Conservation (phyloP, 176 grass and related monocot genomes). For the Ensete ventricosum region DNA sequence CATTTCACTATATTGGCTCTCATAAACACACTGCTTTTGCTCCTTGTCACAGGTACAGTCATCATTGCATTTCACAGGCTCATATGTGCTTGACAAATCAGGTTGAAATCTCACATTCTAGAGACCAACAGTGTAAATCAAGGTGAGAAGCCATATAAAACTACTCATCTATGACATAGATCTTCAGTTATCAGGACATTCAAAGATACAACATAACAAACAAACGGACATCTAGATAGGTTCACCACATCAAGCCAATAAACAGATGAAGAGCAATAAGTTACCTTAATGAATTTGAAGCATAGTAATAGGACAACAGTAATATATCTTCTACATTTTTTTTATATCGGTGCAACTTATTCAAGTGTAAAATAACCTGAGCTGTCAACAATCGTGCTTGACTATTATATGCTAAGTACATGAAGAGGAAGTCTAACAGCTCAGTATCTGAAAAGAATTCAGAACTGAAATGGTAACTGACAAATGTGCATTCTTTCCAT, state of each 20-base stretch:
- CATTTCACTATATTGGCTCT: slow-evolving; percentile 18
- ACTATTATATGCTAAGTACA: neutral
- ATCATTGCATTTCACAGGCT: slow-evolving; percentile 78
- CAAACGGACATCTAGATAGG: neutral
- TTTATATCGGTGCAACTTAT: neutral
- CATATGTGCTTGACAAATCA: slow-evolving; percentile 81
- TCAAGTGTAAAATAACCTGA: neutral
- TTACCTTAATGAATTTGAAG: neutral
- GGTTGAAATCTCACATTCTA: slow-evolving; percentile 91
- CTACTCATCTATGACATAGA: neutral
- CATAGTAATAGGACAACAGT: neutral
- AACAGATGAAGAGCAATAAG: too few relatives aligned
- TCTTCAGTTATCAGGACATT: neutral
- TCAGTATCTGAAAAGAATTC: neutral
- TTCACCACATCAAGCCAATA: too few relatives aligned
- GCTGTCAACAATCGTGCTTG: neutral
- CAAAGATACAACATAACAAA: neutral
- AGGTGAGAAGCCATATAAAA: neutral
- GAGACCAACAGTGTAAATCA: slow-evolving; percentile 25
- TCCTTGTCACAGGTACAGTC: slow-evolving; percentile 63
- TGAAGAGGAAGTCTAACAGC: neutral
- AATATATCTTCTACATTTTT: neutral
- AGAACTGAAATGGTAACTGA: neutral
- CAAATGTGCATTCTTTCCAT: neutral
- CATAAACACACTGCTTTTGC: slow-evolving; percentile 8